Base-by-base conservation (phyloP, 1,284 basidiomycete genomes). In the Ganoderma sp. region DNA sequence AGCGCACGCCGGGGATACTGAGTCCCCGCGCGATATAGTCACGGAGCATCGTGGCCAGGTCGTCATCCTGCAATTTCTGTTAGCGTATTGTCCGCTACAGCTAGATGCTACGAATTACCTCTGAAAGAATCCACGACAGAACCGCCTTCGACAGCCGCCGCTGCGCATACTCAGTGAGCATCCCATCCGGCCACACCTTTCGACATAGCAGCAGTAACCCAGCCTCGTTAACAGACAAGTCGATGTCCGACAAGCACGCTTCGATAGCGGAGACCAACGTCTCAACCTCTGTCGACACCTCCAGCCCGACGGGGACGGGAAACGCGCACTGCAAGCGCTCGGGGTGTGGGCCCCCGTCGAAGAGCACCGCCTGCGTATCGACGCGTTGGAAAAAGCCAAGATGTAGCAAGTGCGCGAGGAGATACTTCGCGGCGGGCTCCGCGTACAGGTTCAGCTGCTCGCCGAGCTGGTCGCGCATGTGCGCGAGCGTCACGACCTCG, bases 221-320 rank as follows among this genome's bases (percentile, higher is more conserved):
- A 25, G 86, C 82, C 78, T 95, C 93, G 74, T 93, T 93, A 41
- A 89, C 82, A 0, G 89, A 87, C 28, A 95, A 79, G 76, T 93
- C 88, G 34, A 92, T 77, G 71, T 93, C 90, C 2, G 84, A 81
- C 25, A 95, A 79, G 70, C 89, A 90, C 1, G 86, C 84, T 76
- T 94, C 92, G n/a, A 94, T 86, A 0, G 89, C 84, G 7, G 87
- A 83, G 12, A 93, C 85, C 34, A 95, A 81, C 0, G 85, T 86
- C 75, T 94, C 92, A 4, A 94, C 91, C 50, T 89, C 87, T 10
- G 84, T 84, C 0, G 91, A 90, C 9, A 89, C 79, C 74, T 94
- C 93, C 58, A 93, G 83, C 0, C 90, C 86, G 3, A 90, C 78
- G 0, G 93, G 92, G 15, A 94, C 76, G 0, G 87, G 87, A 73